Base-by-base conservation (phyloP, 352 stramenopile genomes). In the Peronospora destructor region DNA sequence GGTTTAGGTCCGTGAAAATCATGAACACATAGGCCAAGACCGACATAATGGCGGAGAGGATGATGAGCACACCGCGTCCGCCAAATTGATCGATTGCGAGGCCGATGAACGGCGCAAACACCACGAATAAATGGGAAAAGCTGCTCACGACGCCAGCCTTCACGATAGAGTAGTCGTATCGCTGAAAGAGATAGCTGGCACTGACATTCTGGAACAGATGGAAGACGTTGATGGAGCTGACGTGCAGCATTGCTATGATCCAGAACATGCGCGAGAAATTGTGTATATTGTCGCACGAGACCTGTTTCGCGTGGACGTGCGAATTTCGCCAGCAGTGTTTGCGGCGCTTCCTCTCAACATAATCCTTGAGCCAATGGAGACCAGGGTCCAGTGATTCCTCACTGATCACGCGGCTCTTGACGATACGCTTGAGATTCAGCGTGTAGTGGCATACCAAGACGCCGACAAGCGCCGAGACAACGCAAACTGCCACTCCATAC, bases 151-250 rank as follows among this genome's bases (percentile, higher is more conserved):
- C 53, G 1, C 87, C 87, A 11, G 84, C 85, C 57, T 95, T 84
- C 38, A 95, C 79, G 21, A 91, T 68, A 11, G 79, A 93, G 41
- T 84, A 92, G 43, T 83, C 65, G 53, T 94, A 94, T 2, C 74
- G 76, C 60, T 94, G 74, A 52, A 76, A 87, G n/a, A 96, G 47
- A 30, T 80, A 95, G 48, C 81, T 89, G 46, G 77, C 86, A 48
- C 74, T 88, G 40, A 95, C 85, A 59, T 95, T 96, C 56, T 94
- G 82, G 65, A 96, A 96, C 23, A 96, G 61, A 47, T 96, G 87
- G 59, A 95, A 96, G 6, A 94, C 81, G 40, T 91, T 91, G 48
- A 95, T 84, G 49, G 95, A 94, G 50, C 89, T 75, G 0, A 92
- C 83, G 67, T 96, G 84, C 7, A 94, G 64, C 16, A 91, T 45